Conservation (phyloP, 1,284 basidiomycete species). For the Chiua sp. region DNA sequence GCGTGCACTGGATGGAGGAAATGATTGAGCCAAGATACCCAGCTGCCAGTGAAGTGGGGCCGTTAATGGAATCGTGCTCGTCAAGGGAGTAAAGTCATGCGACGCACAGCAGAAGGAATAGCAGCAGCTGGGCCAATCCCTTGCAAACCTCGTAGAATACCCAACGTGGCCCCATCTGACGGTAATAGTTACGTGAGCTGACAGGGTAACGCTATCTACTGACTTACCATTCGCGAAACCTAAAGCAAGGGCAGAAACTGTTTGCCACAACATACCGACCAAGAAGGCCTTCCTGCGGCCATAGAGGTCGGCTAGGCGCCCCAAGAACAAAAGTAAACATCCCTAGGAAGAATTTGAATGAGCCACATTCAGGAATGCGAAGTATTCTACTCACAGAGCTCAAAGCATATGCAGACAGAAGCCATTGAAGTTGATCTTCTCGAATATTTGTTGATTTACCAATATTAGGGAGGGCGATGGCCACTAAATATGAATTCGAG, state of each 20-base stretch:
- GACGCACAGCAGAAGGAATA: conserved; percentile 69
- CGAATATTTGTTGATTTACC: conserved; percentile 54
- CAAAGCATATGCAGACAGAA: conserved; percentile 55
- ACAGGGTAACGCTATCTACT: not conserved
- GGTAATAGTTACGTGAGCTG: not conserved
- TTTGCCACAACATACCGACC: conserved; percentile 53
- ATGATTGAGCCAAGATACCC: conserved; percentile 80
- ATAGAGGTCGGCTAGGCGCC: conserved; percentile 74
- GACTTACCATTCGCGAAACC: conserved; percentile 56
- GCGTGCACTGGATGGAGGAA: conserved; percentile 69
- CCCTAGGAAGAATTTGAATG: conserved; percentile 48
- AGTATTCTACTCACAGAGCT: conserved; percentile 46
- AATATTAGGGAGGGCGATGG: conserved; percentile 70
- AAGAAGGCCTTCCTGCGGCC: conserved; percentile 70
- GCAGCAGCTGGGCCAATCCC: conserved; percentile 73
- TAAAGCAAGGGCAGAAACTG: conserved; percentile 56
- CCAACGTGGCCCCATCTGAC: conserved; percentile 58
- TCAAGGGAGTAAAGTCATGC: not conserved
- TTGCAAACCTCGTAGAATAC: conserved; percentile 72
- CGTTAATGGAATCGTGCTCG: not conserved
- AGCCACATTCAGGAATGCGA: not conserved
- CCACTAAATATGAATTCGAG: conserved; percentile 49
- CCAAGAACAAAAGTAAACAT: conserved; percentile 74
- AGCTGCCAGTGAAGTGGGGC: conserved; percentile 48
- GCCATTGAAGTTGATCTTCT: conserved; percentile 67